Evolutionary conservation across 441 rosid species (phyloP), one percentile per base, ranked within the genome.

Genomic region (Gossypium trilobum): DNA sequence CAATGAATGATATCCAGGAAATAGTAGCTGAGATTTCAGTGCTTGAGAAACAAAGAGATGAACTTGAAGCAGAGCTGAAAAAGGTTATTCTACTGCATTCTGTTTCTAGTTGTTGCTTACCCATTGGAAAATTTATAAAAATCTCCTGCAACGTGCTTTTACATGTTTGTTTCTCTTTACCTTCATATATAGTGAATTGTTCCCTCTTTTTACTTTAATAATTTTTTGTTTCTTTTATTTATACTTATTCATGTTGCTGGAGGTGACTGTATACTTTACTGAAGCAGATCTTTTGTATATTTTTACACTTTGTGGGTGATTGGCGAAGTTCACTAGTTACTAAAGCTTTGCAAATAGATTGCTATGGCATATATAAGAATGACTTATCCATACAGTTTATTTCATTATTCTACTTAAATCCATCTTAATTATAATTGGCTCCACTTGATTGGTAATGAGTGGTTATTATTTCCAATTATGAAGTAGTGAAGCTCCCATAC

Each of bases 11-110:
- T 69, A 67, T 79, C 50, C 86, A 95, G 98, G 97, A 89, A 86
- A 78, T 91, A 79, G 78, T 79, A 74, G 86, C 89, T 74, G 98
- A 89, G 82, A 87, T 95, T 79, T 74, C 86, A 72, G 87, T 76
- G 74, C 85, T 91, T 64, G 98, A 87, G 82, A 91, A 85, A 75
- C 82, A 86, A 84, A 88, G 98, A 83, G 88, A 87, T 79, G 89
- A 89, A 70, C 87, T 95, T 65, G 98, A 92, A 86, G 96, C 97
- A 68, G 89, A 92, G 78, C 78, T 95, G 55, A 65, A 65, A 65
- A 65, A 44, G 70, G 70, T 65, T 14, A 44, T 22, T 65, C 19
- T 39, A 11, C 70, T 44, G 55, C 44, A 42, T 22, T 44, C 55
- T 1, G 17, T 65, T 65, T 44, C 33, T 64, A 64, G 5, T 63